Evolutionary conservation across 495 filamentous ascomycete species (phyloP).

Genomic region (Neurospora tetrasperma): DNA sequence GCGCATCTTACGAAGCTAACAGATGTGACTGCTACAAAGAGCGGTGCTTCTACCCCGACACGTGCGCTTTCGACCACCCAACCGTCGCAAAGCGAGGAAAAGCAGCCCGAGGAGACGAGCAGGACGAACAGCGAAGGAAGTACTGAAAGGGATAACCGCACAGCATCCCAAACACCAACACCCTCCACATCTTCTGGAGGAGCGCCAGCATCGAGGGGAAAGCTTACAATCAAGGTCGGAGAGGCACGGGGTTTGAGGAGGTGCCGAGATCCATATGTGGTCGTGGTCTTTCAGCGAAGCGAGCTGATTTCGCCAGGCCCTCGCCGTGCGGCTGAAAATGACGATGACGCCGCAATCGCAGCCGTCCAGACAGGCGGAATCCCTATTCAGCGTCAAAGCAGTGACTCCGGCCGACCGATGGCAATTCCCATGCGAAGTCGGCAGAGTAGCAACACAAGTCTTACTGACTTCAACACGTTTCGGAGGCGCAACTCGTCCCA

Average conservation of each 20-base stretch:
- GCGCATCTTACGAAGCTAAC: conserved; percentile 82
- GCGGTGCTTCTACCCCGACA: conserved; percentile 77
- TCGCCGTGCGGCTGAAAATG: conserved; percentile 38
- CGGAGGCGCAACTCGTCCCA: conserved; percentile 37
- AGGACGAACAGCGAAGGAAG: conserved; percentile 25
- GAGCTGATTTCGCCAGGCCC: conserved; percentile 90
- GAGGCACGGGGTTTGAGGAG: conserved; percentile 74
- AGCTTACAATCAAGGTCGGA: conserved; percentile 76
- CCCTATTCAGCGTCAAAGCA: conserved; percentile 55
- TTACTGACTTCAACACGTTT: conserved; percentile 58
- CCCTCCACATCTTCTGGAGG: conserved; percentile 25
- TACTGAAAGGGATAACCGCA: conserved; percentile 25
- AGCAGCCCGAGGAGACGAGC: conserved; percentile 21
- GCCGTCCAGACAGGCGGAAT: conserved; percentile 41
- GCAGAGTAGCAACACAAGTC: conserved; percentile 87
- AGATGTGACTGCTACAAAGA: conserved; percentile 69
- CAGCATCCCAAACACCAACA: conserved; percentile 31
- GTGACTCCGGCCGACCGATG: conserved; percentile 70
- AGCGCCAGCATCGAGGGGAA: conserved; percentile 73
- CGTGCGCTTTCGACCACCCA: conserved; percentile 60
- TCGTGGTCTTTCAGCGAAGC: conserved; percentile 93
- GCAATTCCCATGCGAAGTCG: conserved; percentile 93
- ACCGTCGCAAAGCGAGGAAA: conserved; percentile 29
- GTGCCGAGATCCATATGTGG: conserved; percentile 83
- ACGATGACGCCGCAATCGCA: conserved; percentile 35